Conservation (phyloP, 495 filamentous ascomycete genomes). For the Lasiosphaeris hirsuta region DNA sequence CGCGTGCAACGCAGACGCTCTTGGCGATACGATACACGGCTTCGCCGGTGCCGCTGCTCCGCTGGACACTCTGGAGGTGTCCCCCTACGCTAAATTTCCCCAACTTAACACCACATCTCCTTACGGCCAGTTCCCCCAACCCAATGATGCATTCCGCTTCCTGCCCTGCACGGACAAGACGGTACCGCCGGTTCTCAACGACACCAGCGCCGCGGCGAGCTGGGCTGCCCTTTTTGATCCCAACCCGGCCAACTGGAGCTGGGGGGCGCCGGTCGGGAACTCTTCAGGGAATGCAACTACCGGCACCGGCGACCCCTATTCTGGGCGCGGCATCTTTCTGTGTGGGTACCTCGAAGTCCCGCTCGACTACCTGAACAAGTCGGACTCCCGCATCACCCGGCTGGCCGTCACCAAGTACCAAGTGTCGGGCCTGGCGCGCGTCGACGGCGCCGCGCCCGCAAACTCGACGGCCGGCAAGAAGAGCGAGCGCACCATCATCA, state of each 20-base stretch:
- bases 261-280: slow-evolving; percentile 24
- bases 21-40: not conserved
- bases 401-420: slow-evolving; percentile 46
- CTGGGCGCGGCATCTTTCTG: slow-evolving; percentile 41
- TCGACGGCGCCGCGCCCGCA: slow-evolving; percentile 2
- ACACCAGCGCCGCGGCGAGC: slow-evolving; percentile 25
- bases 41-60: too few species aligned
- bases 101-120: not conserved
- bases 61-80: too few species aligned
- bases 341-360: slow-evolving; percentile 48
- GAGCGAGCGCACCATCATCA: slow-evolving; percentile 45
- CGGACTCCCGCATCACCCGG: slow-evolving; percentile 39
- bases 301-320: slow-evolving; percentile 24
- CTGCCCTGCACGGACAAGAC: slow-evolving; percentile 42
- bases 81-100: too few species aligned
- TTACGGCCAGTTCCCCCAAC: slow-evolving; percentile 39
- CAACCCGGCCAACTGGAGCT: slow-evolving; percentile 41
- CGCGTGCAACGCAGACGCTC: not conserved
- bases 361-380: slow-evolving; percentile 44
- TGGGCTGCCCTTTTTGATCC: slow-evolving; percentile 43
- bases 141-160: slow-evolving; percentile 40
- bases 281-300: not conserved
- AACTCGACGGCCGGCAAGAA: slow-evolving; percentile 26
- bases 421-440: slow-evolving; percentile 39
- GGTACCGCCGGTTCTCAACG: slow-evolving; percentile 34